These are phyloP conservation scores for Podospora anserina DNA, from an alignment of 495 filamentous ascomycete genomes.

Conservation along the genomic window DNA sequence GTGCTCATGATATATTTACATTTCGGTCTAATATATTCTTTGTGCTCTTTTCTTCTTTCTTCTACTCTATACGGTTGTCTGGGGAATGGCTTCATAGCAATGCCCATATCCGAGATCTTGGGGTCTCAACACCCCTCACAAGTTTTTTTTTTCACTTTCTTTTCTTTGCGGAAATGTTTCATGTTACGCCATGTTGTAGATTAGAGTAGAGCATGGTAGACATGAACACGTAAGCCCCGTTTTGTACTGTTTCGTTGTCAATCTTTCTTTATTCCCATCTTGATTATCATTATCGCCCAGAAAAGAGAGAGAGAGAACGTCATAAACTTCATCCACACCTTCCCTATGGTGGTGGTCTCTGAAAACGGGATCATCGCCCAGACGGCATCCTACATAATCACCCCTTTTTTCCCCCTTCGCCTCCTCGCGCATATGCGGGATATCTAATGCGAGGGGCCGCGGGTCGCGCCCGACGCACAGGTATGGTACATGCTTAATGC, in stretches of 20 bases:
- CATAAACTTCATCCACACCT: background rate
- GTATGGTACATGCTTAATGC: constrained; percentile 1
- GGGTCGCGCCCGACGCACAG: background rate
- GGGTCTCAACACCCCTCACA: background rate
- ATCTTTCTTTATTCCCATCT: background rate
- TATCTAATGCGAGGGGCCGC: background rate
- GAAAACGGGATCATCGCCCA: background rate
- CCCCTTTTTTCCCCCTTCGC: background rate
- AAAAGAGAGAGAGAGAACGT: background rate
- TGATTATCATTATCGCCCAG: no score
- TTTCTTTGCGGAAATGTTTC: background rate
- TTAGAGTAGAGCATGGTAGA: background rate
- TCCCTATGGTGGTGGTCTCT: background rate
- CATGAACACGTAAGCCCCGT: background rate
- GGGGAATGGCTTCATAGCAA: background rate
- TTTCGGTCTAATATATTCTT: background rate
- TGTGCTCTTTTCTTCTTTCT: background rate
- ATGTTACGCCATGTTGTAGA: background rate
- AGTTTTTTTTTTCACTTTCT: background rate
- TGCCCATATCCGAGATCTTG: background rate
- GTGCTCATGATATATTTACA: background rate
- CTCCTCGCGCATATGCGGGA: background rate
- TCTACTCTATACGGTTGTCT: background rate
- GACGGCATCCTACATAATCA: background rate
- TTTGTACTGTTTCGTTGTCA: background rate